phyloP scores from a whole-genome alignment of 345 rosid species.

The Trapa bicornis region DNA sequence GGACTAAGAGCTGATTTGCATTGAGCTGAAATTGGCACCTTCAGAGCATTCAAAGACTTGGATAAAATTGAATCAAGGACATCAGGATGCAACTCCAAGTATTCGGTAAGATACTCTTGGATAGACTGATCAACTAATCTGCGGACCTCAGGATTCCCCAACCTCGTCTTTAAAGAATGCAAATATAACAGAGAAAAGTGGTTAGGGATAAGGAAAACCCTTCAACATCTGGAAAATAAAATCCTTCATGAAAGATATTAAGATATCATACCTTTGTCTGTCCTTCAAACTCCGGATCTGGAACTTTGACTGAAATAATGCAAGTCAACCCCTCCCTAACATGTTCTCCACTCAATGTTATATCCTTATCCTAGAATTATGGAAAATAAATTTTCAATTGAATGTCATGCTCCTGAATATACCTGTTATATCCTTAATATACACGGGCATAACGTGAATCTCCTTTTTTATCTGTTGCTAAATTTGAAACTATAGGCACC shows the following conservation, averaged over 20 bases:
- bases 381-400: conserved; percentile 1
- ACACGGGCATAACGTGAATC: not conserved
- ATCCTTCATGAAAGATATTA: not conserved
- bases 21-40: conserved; percentile 33
- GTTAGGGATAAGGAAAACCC: not conserved
- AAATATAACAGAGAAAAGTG: conserved; percentile 7
- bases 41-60: conserved; percentile 86
- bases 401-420: too few relatives aligned
- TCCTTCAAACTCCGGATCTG: conserved; percentile 99
- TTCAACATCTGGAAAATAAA: too few relatives aligned
- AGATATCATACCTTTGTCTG: conserved; percentile 74
- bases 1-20: not conserved
- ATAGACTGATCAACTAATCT: conserved; percentile 87
- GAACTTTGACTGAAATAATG: conserved; percentile 89
- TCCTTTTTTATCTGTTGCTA: not conserved
- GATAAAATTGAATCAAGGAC: conserved; percentile 83
- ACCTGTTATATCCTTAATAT: not conserved
- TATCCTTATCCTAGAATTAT: conserved; percentile 74
- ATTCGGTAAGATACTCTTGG: conserved; percentile 91
- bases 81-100: conserved; percentile 92
- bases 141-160: conserved; percentile 99
- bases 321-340: conserved; percentile 96
- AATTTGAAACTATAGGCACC: not conserved
- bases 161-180: conserved; percentile 56
- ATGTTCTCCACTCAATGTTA: conserved; percentile 84